Evolutionary conservation across 148 eudicot genomes (phyloP).

Genomic region (Mesembryanthemum crystallinum): DNA sequence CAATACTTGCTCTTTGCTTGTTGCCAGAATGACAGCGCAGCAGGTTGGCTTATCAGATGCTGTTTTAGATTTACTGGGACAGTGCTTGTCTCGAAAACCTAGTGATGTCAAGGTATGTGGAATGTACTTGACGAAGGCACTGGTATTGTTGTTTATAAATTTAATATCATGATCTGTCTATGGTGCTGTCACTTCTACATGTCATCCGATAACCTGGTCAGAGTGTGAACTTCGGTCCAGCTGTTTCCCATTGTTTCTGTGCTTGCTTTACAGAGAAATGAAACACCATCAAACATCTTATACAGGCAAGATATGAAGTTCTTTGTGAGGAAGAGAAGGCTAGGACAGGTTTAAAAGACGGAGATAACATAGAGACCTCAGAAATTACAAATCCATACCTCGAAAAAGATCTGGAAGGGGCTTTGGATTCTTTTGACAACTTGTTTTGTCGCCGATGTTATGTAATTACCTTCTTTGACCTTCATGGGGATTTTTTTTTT

Average conservation of each 20-base stretch:
- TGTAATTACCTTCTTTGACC: constrained; percentile 44
- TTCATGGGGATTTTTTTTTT: constrained; percentile 5
- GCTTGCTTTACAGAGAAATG: constrained; percentile 84
- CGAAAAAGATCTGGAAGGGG: constrained; percentile 90
- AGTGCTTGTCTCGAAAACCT: constrained; percentile 73
- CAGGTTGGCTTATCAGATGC: constrained; percentile 74
- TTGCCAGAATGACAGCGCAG: constrained; percentile 64
- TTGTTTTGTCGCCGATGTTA: constrained; percentile 93
- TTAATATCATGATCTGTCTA: neutral
- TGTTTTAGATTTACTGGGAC: constrained; percentile 67
- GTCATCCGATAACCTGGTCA: constrained; percentile 45
- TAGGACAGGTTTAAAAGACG: constrained; percentile 33
- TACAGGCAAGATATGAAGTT: constrained; percentile 96
- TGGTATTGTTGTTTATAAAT: neutral
- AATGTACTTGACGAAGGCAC: constrained; percentile 1
- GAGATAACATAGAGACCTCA: constrained; percentile 32
- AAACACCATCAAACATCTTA: constrained; percentile 83
- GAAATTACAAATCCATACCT: constrained; percentile 50
- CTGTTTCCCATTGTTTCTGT: constrained; percentile 74
- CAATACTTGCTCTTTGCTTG: constrained; percentile 14
- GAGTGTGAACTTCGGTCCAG: constrained; percentile 68
- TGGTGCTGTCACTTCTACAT: constrained; percentile 20
- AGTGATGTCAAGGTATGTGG: constrained; percentile 67
- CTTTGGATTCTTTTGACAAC: constrained; percentile 95
- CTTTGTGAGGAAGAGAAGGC: constrained; percentile 51